These are phyloP conservation scores for Colletotrichum sp. DNA, from an alignment of 2,329 filamentous ascomycete genomes.

Conservation along the genomic window DNA sequence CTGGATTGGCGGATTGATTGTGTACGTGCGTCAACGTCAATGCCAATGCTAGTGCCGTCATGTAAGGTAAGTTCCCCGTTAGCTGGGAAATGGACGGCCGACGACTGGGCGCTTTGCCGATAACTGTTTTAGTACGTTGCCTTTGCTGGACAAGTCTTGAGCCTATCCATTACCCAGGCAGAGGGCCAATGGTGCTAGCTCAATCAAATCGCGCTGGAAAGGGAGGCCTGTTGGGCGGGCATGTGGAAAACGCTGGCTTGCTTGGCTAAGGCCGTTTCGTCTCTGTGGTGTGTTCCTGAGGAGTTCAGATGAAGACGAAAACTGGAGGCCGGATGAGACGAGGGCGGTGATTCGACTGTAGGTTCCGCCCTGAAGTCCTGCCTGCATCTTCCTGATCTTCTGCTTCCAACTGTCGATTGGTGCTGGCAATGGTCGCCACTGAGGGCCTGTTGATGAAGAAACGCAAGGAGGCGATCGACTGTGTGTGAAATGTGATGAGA, in stretches of 20 bases:
- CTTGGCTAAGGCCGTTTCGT: conserved; percentile 17
- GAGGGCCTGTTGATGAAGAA: neutral
- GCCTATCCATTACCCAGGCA: neutral
- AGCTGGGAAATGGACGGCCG: neutral
- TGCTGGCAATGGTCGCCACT: neutral
- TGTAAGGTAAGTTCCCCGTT: conserved; percentile 1
- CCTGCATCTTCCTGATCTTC: neutral
- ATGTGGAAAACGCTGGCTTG: neutral
- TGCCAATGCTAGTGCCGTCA: neutral
- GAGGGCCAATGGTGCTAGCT: neutral
- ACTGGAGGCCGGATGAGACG: neutral
- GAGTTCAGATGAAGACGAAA: conserved; percentile 9
- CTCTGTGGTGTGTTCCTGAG: neutral
- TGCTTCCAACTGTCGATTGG: neutral
- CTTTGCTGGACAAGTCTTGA: neutral
- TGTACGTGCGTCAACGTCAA: conserved; percentile 12
- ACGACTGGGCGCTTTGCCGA: neutral
- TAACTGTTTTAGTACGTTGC: neutral
- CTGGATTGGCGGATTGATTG: neutral
- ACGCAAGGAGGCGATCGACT: neutral
- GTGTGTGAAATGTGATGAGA: neutral
- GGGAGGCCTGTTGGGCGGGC: neutral
- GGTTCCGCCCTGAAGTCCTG: neutral
- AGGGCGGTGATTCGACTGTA: neutral
- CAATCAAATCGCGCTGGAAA: neutral